phyloP scores from a whole-genome alignment of 495 filamentous ascomycete species.

The Antarctomyces pellizariae region DNA sequence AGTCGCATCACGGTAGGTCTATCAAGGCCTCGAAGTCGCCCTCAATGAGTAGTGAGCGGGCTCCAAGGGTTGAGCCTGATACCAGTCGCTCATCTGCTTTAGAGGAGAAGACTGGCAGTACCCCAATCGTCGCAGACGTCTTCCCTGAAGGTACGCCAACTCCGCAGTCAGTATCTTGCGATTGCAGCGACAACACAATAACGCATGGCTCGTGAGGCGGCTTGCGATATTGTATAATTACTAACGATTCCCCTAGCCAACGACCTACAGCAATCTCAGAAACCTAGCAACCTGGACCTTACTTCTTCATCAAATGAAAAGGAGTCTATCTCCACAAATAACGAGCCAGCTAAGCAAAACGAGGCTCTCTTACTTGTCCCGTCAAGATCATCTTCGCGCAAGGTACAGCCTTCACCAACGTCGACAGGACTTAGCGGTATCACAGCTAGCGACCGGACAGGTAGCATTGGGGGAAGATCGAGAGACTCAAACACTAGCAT shows the following conservation, averaged over 20 bases:
- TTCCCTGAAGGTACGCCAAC: conserved; percentile 7
- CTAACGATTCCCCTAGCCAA: background rate
- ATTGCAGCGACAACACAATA: too few species aligned
- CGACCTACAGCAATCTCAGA: conserved; percentile 4
- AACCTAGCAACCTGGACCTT: conserved; percentile 8
- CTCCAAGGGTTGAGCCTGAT: conserved; percentile 15
- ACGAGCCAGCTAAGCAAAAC: conserved; percentile 21
- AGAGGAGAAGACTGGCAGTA: conserved; percentile 7
- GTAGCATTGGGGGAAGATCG: conserved; percentile 34
- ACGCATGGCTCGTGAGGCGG: background rate
- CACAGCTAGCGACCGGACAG: conserved; percentile 33
- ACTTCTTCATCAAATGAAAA: conserved; percentile 20
- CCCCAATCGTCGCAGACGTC: conserved; percentile 11
- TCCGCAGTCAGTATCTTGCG: too few species aligned
- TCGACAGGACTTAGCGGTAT: conserved; percentile 41
- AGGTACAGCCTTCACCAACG: conserved; percentile 34
- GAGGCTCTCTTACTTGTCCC: conserved; percentile 35
- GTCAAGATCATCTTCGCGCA: conserved; percentile 46
- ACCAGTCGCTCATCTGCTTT: conserved; percentile 9
- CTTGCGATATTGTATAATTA: background rate
- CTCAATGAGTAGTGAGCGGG: conserved; percentile 25
- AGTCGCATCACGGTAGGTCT: too few species aligned
- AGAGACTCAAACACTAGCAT: conserved; percentile 47
- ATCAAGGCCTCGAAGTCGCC: conserved; percentile 9
- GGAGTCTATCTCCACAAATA: conserved; percentile 19